phyloP scores from a whole-genome alignment of 2,329 filamentous ascomycete genomes.

The Coniochaeta sp. region DNA sequence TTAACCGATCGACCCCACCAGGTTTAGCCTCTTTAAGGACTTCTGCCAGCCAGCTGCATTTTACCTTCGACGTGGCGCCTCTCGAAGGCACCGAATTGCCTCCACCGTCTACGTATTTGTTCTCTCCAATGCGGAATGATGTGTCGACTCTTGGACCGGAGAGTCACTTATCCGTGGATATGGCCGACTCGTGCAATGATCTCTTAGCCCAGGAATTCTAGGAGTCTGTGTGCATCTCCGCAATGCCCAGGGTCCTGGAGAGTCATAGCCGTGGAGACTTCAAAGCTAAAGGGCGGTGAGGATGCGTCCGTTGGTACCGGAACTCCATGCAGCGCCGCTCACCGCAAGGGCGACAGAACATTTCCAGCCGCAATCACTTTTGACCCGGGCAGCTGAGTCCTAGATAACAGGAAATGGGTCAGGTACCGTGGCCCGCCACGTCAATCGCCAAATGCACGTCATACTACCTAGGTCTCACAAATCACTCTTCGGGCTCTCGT shows the following conservation, averaged over 20 bases:
- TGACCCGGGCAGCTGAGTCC: not conserved
- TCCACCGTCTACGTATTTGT: not conserved
- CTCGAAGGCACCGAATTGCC: not conserved
- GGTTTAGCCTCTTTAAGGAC: not conserved
- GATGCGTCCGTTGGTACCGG: not conserved
- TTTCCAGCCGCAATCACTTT: not conserved
- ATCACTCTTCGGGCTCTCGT: not conserved
- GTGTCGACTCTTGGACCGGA: not conserved
- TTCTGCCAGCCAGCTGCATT: not conserved
- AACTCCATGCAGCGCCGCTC: not conserved
- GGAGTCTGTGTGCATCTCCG: not conserved
- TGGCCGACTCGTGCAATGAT: not conserved
- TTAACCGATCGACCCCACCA: not conserved
- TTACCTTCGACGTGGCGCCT: not conserved
- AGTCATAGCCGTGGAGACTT: not conserved
- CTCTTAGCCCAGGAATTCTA: not conserved
- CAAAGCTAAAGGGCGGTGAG: not conserved
- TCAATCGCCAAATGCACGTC: not conserved
- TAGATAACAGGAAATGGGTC: not conserved
- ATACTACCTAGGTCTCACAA: not conserved
- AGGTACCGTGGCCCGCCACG: not conserved
- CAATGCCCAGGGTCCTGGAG: not conserved
- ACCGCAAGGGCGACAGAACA: not conserved
- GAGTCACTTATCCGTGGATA: not conserved
- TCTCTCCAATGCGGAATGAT: not conserved